Base-by-base conservation (phyloP, 2,329 filamentous ascomycete species). In the Penicillium sp. region DNA sequence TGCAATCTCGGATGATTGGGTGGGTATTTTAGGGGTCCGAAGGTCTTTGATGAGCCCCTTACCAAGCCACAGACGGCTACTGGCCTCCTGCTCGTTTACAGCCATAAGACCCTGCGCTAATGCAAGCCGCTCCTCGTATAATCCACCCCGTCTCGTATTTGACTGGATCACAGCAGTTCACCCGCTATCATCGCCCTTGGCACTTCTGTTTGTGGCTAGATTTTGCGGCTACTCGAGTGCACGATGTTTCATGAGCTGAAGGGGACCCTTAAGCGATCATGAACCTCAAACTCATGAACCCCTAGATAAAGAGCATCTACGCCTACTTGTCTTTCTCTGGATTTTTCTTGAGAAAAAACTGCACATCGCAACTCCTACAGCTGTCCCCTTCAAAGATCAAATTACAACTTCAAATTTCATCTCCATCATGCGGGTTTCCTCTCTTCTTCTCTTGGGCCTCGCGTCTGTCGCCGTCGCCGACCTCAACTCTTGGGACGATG, bases 381-480 rank as follows among this genome's bases (percentile, higher is more conserved):
- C 14, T 8, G 4, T 7, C 1, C 9, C 40, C n/a, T 32, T 43
- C 73, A 82, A 29, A 54, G 5, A 9, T 8, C n/a, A 11, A 29
- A 18, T 14, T 16, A 39, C 36, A 27, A 18, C 18, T 5, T 18
- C 13, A 18, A n/a, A 6, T 11, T 18, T 14, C 24, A n/a, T 18
- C n/a, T 27, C 2, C 42, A 49, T n/a, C 36, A 58, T 58, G 56
- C 56, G 53, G 34, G 47, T 58, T 34, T 44, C 43, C 18, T 39
- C 53, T n/a, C 4, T 56, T 34, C 38, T 53, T n/a, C 14, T 58
- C 38, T 14, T 58, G 14, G 32, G 38, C 36, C 53, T 58, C 21
- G 56, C 56, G 34, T 50, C 53, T 32, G 43, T 51, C 31, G 49
- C 53, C 42, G n/a, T 42, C 42, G 56, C 53, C 38, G 56, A 56